Evolutionary conservation across 2,329 filamentous ascomycete species (phyloP).

Genomic region (Proliferodiscus dingleyae): DNA sequence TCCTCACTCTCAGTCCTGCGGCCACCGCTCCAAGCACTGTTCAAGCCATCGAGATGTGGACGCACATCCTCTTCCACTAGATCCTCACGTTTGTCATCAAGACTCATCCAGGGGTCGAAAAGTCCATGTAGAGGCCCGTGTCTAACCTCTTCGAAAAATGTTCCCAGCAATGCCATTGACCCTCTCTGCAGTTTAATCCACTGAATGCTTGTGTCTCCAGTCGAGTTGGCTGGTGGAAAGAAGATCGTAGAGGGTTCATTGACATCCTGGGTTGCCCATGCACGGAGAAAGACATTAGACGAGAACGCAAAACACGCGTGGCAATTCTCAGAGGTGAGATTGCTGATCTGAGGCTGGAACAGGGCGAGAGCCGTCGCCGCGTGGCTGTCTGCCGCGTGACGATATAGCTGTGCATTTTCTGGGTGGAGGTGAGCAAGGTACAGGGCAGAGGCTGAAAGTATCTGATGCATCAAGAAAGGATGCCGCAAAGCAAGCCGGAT

Average conservation of each 20-base stretch:
- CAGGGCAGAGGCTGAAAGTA: slow-evolving; percentile 34
- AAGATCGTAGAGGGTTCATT: slow-evolving; percentile 27
- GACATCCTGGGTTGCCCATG: slow-evolving; percentile 26
- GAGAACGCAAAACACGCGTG: slow-evolving; percentile 32
- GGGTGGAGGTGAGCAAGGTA: slow-evolving; percentile 32
- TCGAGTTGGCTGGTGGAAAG: slow-evolving; percentile 30
- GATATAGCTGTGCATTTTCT: slow-evolving; percentile 18
- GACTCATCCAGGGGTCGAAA: slow-evolving; percentile 18
- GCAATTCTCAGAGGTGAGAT: slow-evolving; percentile 34
- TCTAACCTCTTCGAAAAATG: slow-evolving; percentile 18
- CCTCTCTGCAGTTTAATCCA: slow-evolving; percentile 32
- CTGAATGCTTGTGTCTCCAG: slow-evolving; percentile 28
- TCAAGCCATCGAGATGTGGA: slow-evolving; percentile 13
- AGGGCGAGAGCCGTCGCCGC: slow-evolving; percentile 28
- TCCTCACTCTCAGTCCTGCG: slow-evolving; percentile 7
- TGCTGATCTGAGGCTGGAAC: slow-evolving; percentile 40
- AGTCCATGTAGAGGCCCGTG: slow-evolving; percentile 24
- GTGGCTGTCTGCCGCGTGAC: slow-evolving; percentile 29
- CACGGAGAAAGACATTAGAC: slow-evolving; percentile 32
- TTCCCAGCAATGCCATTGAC: slow-evolving; percentile 21
- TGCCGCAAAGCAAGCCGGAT: slow-evolving; percentile 23
- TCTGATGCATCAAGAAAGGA: slow-evolving; percentile 34
- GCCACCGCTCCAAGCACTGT: slow-evolving; percentile 14
- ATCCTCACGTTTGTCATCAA: slow-evolving; percentile 12
- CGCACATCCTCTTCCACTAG: slow-evolving; percentile 15